Evolutionary conservation across 768 basidiomycete species (phyloP).

Genomic region (Tubosaeta sp.): DNA sequence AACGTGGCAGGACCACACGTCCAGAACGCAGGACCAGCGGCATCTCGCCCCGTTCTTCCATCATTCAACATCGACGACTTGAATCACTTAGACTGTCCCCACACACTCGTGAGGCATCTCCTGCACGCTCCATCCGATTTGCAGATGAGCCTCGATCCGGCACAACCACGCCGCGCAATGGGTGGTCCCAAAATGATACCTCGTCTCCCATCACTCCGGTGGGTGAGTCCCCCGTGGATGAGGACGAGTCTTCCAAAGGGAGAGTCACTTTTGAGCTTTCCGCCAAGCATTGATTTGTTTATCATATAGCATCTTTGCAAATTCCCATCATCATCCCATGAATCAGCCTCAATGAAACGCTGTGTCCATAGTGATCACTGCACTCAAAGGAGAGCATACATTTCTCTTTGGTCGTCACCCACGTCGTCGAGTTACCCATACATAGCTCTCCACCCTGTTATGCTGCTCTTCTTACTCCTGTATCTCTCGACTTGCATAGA

Average conservation of each 20-base stretch:
- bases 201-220: constrained; percentile 7
- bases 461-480: not conserved
- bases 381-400: not conserved
- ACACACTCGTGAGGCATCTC: constrained; percentile 39
- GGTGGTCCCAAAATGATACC: constrained; percentile 18
- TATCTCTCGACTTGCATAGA: constrained; percentile 5
- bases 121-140: constrained; percentile 46
- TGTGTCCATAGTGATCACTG: constrained; percentile 6
- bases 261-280: constrained; percentile 20
- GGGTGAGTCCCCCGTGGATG: constrained; percentile 8
- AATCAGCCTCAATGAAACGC: not conserved
- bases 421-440: not conserved
- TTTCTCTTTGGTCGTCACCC: not conserved
- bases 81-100: constrained; percentile 22
- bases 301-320: not conserved
- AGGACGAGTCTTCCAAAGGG: constrained; percentile 16
- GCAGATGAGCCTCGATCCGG: constrained; percentile 35
- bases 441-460: not conserved
- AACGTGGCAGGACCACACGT: constrained; percentile 22
- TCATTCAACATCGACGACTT: constrained; percentile 25
- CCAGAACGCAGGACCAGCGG: constrained; percentile 11
- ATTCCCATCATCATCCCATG: not conserved
- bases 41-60: constrained; percentile 17
- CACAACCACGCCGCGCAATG: constrained; percentile 17
- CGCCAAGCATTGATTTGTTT: constrained; percentile 5